phyloP scores from a whole-genome alignment of 1,284 basidiomycete species.

The Uromyces viciae-fabae region DNA sequence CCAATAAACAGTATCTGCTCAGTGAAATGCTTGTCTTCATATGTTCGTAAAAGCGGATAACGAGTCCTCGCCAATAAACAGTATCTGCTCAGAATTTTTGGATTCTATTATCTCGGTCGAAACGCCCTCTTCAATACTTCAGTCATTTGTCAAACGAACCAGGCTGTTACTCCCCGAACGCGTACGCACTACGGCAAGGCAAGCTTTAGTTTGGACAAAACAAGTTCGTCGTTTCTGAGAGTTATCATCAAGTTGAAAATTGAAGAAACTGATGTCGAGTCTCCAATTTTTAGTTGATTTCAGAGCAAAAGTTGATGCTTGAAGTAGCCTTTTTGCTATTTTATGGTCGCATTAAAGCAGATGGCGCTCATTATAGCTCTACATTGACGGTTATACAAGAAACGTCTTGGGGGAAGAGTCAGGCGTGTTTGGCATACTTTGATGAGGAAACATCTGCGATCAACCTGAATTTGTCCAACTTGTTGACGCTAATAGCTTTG shows the following conservation, averaged over 20 bases:
- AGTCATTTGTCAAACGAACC: slow-evolving; percentile 37
- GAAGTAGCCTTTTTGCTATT: slow-evolving; percentile 43
- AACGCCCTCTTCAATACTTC: slow-evolving; percentile 24
- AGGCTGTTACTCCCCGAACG: slow-evolving; percentile 14
- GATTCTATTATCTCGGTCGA: slow-evolving; percentile 27
- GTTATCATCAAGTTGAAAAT: neutral
- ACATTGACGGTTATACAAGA: slow-evolving; percentile 20
- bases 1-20: slow-evolving; percentile 28
- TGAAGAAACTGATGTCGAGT: neutral
- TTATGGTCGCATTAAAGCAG: slow-evolving; percentile 27
- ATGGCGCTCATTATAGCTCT: slow-evolving; percentile 22
- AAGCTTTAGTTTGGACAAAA: slow-evolving; percentile 40
- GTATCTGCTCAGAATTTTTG: slow-evolving; percentile 22
- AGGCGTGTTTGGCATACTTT: slow-evolving; percentile 33
- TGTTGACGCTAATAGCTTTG: slow-evolving; percentile 38
- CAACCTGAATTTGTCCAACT: slow-evolving; percentile 22
- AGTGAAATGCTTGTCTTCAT: neutral
- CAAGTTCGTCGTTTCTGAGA: slow-evolving; percentile 14
- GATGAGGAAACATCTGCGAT: slow-evolving; percentile 39
- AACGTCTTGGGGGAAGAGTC: slow-evolving; percentile 39
- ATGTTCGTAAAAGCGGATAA: slow-evolving; percentile 28
- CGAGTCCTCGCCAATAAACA: slow-evolving; percentile 33
- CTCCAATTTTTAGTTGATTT: slow-evolving; percentile 22
- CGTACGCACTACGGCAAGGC: slow-evolving; percentile 25
- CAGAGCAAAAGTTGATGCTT: slow-evolving; percentile 40